A percentile compares a stretch with the other conserved stretches of the same genome.
phyloP scores from a whole-genome alignment of 345 rosid species.

The Cardamine chenopodiifolia region DNA sequence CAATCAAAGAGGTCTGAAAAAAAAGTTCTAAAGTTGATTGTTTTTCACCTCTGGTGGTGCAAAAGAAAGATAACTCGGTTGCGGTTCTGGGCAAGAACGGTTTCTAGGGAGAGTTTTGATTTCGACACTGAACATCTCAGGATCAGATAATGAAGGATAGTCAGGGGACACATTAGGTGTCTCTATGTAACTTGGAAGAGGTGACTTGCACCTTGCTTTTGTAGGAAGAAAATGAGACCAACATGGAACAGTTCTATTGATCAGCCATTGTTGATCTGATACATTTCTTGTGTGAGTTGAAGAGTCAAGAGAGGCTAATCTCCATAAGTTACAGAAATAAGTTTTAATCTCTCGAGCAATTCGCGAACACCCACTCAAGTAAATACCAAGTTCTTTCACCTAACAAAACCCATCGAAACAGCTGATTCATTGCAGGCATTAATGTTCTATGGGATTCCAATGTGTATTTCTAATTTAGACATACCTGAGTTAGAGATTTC shows the following conservation, averaged over 20 bases:
- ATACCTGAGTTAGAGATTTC: conserved; percentile 94
- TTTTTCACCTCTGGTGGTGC: conserved; percentile 85
- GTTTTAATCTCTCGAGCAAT: conserved; percentile 57
- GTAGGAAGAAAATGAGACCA: conserved; percentile 77
- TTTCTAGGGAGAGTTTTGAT: conserved; percentile 51
- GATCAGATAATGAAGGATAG: conserved; percentile 68
- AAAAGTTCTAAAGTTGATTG: background rate
- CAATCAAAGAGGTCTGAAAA: conserved; percentile 17
- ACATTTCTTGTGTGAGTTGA: conserved; percentile 51
- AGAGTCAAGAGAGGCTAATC: conserved; percentile 61
- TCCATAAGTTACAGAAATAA: conserved; percentile 73
- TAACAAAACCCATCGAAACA: conserved; percentile 16
- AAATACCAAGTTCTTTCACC: conserved; percentile 90
- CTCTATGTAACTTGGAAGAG: conserved; percentile 60
- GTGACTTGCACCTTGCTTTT: conserved; percentile 62
- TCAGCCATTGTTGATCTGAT: conserved; percentile 75
- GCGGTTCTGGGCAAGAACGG: conserved; percentile 42
- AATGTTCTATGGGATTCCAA: background rate
- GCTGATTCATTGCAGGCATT: background rate
- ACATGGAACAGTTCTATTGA: conserved; percentile 78
- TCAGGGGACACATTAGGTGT: conserved; percentile 58
- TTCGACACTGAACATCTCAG: conserved; percentile 49
- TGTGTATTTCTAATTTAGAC: background rate
- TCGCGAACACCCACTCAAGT: conserved; percentile 67
- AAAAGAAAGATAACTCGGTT: conserved; percentile 70